Evolutionary conservation across 2,329 filamentous ascomycete genomes (phyloP).

Genomic region (Cladophialophora yegresii): DNA sequence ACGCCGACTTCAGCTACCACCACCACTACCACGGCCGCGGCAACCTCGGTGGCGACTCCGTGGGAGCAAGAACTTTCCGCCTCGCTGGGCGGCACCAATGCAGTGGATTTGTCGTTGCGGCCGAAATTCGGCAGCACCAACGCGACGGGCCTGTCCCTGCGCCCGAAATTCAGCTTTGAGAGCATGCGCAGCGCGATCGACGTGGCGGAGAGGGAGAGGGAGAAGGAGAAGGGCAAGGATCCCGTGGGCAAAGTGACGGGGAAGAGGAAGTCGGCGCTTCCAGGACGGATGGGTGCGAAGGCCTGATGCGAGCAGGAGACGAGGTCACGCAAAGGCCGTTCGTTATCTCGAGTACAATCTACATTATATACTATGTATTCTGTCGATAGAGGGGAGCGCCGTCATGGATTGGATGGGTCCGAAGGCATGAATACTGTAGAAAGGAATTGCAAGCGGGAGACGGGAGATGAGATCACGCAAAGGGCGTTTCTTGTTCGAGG

Average conservation of each 20-base stretch:
- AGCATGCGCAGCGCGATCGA: conserved; percentile 3
- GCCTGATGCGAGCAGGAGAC: neutral
- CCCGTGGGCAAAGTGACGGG: neutral
- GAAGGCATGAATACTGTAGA: too few relatives aligned
- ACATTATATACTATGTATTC: neutral
- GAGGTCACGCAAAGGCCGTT: neutral
- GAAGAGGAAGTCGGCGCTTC: conserved; percentile 1
- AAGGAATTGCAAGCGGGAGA: too few relatives aligned
- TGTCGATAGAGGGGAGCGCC: neutral
- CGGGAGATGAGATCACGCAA: too few relatives aligned
- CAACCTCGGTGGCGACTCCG: neutral
- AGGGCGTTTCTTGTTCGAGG: too few relatives aligned
- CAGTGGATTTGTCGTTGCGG: neutral
- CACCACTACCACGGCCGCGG: neutral
- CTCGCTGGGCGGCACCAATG: neutral
- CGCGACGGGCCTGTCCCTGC: neutral
- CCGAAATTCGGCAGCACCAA: neutral
- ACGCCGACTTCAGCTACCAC: neutral
- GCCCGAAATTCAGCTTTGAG: conserved; percentile 8
- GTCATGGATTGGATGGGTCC: too few relatives aligned
- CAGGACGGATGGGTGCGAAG: conserved; percentile 11
- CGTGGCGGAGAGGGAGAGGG: neutral
- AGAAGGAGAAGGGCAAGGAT: neutral
- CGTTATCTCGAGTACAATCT: neutral
- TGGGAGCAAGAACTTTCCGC: conserved; percentile 3